phyloP scores from a whole-genome alignment of 2,329 filamentous ascomycete genomes.

The Aspergillus sp. region DNA sequence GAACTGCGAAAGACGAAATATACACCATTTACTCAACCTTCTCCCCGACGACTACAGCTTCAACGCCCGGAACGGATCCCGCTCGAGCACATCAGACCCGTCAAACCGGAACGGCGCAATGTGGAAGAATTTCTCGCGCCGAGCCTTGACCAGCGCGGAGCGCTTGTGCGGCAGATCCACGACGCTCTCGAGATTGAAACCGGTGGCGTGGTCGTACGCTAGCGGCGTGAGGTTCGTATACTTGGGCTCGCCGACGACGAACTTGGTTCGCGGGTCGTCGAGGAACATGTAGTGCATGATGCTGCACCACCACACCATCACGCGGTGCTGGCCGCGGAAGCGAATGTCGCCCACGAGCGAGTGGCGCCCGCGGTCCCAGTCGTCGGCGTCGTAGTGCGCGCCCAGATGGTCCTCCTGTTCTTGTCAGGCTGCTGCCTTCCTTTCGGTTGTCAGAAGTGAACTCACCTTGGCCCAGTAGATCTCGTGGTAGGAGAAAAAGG shows the following conservation, averaged over 20 bases:
- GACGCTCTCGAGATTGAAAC: constrained; percentile 69
- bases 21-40: background rate
- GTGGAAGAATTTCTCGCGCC: constrained; percentile 66
- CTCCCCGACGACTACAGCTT: constrained; percentile 13
- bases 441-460: background rate
- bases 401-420: constrained; percentile 57
- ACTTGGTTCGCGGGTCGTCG: constrained; percentile 54
- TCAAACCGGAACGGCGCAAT: constrained; percentile 44
- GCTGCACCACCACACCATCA: constrained; percentile 56
- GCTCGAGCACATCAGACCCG: constrained; percentile 19
- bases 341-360: constrained; percentile 56
- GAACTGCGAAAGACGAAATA: background rate
- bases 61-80: constrained; percentile 18
- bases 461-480: constrained; percentile 69
- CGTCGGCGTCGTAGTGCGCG: constrained; percentile 54
- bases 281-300: constrained; percentile 59
- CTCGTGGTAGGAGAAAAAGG: constrained; percentile 73
- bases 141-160: constrained; percentile 63
- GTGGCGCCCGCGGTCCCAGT: constrained; percentile 60
- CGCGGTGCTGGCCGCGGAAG: constrained; percentile 54
- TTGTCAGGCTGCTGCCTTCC: background rate
- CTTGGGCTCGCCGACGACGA: constrained; percentile 64
- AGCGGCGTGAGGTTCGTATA: constrained; percentile 67
- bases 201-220: constrained; percentile 70
- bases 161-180: constrained; percentile 70